These are phyloP conservation scores for Phialophora tarda DNA, from an alignment of 2,329 filamentous ascomycete genomes.

Conservation along the genomic window DNA sequence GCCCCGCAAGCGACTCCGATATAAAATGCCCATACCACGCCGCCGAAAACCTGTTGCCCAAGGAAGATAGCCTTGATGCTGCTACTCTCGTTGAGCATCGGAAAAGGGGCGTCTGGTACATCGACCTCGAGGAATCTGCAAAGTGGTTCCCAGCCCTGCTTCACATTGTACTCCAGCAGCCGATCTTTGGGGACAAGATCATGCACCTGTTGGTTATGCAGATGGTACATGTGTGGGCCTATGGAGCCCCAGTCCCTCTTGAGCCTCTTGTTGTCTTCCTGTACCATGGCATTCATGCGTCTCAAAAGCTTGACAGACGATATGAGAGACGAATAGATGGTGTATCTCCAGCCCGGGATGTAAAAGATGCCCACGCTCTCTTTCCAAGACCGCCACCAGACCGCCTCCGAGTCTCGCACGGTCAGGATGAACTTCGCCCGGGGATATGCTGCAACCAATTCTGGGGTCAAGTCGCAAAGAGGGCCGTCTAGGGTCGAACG, in stretches of 20 bases:
- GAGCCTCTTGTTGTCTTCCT: neutral
- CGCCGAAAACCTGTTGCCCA: conserved; percentile 10
- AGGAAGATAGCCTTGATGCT: conserved; percentile 6
- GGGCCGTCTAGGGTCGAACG: conserved; percentile 10
- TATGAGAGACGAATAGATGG: conserved; percentile 4
- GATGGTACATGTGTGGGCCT: neutral
- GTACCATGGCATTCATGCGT: neutral
- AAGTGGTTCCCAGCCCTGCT: conserved; percentile 7
- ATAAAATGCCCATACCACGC: neutral
- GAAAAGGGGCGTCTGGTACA: conserved; percentile 4
- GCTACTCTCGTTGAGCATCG: conserved; percentile 1
- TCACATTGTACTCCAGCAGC: conserved; percentile 12
- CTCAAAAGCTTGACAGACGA: conserved; percentile 8
- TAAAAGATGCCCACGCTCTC: neutral
- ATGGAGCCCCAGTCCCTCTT: neutral
- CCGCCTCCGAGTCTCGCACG: conserved; percentile 4
- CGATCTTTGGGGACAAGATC: conserved; percentile 1
- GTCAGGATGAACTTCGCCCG: conserved; percentile 6
- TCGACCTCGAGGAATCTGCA: conserved; percentile 8
- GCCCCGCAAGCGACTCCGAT: neutral
- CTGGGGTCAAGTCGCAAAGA: conserved; percentile 2
- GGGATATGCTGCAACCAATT: conserved; percentile 5
- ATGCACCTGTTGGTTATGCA: conserved; percentile 10
- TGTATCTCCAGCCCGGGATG: neutral
- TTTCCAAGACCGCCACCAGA: conserved; percentile 8